Evolutionary conservation across 2,329 filamentous ascomycete species (phyloP).

Genomic region (Scedosporium apiospermum): DNA sequence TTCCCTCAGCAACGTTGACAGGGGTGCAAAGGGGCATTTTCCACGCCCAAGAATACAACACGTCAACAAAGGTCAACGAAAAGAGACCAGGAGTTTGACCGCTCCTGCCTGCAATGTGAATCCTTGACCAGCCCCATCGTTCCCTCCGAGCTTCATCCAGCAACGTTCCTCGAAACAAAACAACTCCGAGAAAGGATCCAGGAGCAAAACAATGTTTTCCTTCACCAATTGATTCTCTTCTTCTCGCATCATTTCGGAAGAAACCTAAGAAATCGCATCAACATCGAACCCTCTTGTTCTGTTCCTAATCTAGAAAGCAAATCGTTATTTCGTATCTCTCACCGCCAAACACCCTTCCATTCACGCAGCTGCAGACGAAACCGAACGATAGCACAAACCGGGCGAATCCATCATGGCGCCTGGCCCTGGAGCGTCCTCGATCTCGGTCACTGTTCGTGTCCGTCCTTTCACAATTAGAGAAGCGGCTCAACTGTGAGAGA

Average conservation of each 20-base stretch:
- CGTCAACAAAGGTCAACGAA: not conserved
- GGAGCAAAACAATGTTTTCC: not conserved
- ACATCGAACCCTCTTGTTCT: not conserved
- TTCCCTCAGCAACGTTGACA: not conserved
- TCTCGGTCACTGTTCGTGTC: slow-evolving; percentile 55
- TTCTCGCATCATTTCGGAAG: not conserved
- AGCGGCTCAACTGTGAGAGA: slow-evolving; percentile 74
- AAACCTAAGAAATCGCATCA: not conserved
- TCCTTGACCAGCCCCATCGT: not conserved
- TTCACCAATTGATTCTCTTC: not conserved
- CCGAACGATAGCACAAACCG: not conserved
- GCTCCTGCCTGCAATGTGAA: not conserved
- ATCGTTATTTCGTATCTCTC: not conserved
- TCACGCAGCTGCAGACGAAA: not conserved
- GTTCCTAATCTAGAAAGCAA: not conserved
- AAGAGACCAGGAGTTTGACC: not conserved
- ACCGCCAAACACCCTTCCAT: not conserved
- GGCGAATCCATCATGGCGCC: slow-evolving; percentile 7
- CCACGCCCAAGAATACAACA: not conserved
- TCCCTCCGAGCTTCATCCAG: not conserved
- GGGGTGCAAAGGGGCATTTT: not conserved
- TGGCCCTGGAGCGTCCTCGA: slow-evolving; percentile 45
- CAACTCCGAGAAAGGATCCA: not conserved
- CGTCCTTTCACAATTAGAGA: slow-evolving; percentile 77
- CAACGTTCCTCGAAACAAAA: not conserved